A percentile compares a stretch with the other conserved stretches of the same genome.
These are phyloP conservation scores for Diospyros lotus DNA, from an alignment of 148 eudicot species.

Conservation along the genomic window DNA sequence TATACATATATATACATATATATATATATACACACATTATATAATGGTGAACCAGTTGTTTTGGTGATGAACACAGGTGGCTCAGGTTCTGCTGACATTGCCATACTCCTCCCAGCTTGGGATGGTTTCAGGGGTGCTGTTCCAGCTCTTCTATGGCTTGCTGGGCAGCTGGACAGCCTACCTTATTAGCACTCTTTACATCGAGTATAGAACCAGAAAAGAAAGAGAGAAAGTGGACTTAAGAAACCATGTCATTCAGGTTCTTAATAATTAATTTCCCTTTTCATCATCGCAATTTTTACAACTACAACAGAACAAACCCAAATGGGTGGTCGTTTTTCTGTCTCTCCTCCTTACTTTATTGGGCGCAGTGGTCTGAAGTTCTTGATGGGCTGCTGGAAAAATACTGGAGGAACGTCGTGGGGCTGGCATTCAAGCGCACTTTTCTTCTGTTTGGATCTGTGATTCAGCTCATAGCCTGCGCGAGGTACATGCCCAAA, in stretches of 20 bases:
- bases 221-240: slow-evolving; percentile 92
- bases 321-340: no score
- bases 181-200: slow-evolving; percentile 80
- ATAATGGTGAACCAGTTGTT: no score
- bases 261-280: background rate
- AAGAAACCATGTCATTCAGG: slow-evolving; percentile 96
- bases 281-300: no score
- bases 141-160: slow-evolving; percentile 81
- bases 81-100: slow-evolving; percentile 83
- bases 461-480: slow-evolving; percentile 94
- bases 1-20: no score
- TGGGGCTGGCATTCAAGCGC: slow-evolving; percentile 91
- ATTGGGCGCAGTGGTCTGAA: slow-evolving; percentile 67
- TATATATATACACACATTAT: no score
- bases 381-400: slow-evolving; percentile 92
- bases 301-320: no score
- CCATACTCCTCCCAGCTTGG: slow-evolving; percentile 98
- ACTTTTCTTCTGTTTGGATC: slow-evolving; percentile 86
- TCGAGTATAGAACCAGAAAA: slow-evolving; percentile 90
- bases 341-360: background rate
- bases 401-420: slow-evolving; percentile 92
- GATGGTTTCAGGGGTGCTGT: slow-evolving; percentile 65
- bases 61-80: no score
- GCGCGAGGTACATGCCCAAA: slow-evolving; percentile 58
- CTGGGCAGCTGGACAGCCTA: slow-evolving; percentile 97